Conservation (phyloP, 306 rosid genomes). For the Clitoria ternatea region DNA sequence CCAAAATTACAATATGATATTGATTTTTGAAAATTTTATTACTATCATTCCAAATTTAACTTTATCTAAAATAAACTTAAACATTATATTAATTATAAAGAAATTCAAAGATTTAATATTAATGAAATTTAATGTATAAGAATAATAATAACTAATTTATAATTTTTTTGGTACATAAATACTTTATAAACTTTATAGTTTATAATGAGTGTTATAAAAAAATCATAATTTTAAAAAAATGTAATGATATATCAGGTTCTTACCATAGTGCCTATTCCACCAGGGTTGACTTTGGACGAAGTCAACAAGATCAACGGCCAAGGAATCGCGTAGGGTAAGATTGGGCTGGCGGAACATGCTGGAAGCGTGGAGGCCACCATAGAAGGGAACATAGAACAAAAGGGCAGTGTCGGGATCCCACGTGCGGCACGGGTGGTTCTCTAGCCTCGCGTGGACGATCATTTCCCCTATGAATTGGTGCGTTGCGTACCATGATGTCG, state of each 20-base stretch:
- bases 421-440: conserved; percentile 77
- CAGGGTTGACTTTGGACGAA: conserved; percentile 27
- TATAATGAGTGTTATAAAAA: no score
- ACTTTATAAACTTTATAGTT: no score
- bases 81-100: no score
- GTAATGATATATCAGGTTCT: conserved; percentile 31
- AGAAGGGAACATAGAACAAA: conserved; percentile 77
- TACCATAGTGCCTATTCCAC: conserved; percentile 40
- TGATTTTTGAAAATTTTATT: no score
- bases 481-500: conserved; percentile 63
- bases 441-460: conserved; percentile 76
- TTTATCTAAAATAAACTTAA: no score
- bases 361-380: conserved; percentile 78
- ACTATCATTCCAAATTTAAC: no score
- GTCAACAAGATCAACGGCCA: conserved; percentile 41
- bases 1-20: no score
- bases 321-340: conserved; percentile 44
- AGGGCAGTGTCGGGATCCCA: conserved; percentile 49
- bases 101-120: no score
- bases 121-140: no score
- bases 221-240: no score
- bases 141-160: no score
- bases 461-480: conserved; percentile 83
- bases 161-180: no score
- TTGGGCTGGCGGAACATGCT: conserved; percentile 60